A percentile compares a stretch with the other conserved stretches of the same genome.
Evolutionary conservation across 139 green algal species (phyloP).

Genomic region (Zygnema cylindricum): DNA sequence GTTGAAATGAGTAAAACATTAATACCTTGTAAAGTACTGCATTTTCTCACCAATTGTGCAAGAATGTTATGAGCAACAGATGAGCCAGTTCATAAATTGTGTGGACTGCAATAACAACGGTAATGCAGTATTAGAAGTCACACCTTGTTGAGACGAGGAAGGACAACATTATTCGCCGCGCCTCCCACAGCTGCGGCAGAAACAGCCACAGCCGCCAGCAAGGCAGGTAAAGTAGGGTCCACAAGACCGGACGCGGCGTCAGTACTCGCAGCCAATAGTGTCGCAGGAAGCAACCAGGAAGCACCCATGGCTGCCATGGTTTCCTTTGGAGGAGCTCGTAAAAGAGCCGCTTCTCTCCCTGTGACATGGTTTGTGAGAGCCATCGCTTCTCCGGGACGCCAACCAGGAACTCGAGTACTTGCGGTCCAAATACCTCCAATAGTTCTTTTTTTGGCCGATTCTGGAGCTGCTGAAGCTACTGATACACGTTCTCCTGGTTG

Average conservation of each 20-base stretch:
- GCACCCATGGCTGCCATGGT: constrained; percentile 64
- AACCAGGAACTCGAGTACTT: constrained; percentile 71
- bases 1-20: too few species aligned
- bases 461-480: constrained; percentile 69
- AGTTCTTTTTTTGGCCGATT: constrained; percentile 6
- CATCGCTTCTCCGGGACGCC: constrained; percentile 80
- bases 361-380: constrained; percentile 81
- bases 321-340: constrained; percentile 68
- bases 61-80: too few species aligned
- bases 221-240: constrained; percentile 76
- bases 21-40: too few species aligned
- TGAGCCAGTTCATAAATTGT: too few species aligned
- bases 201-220: constrained; percentile 68
- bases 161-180: constrained; percentile 69
- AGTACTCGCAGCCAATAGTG: constrained; percentile 70
- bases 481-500: constrained; percentile 79
- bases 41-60: too few species aligned
- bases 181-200: constrained; percentile 59
- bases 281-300: constrained; percentile 76
- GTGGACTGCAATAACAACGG: too few species aligned
- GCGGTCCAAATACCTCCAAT: constrained; percentile 47
- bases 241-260: constrained; percentile 82
- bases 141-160: constrained; percentile 83
- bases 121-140: too few species aligned
- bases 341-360: constrained; percentile 62